Base-by-base conservation (phyloP, 2,329 filamentous ascomycete genomes). In the Didymellaceae sp. region DNA sequence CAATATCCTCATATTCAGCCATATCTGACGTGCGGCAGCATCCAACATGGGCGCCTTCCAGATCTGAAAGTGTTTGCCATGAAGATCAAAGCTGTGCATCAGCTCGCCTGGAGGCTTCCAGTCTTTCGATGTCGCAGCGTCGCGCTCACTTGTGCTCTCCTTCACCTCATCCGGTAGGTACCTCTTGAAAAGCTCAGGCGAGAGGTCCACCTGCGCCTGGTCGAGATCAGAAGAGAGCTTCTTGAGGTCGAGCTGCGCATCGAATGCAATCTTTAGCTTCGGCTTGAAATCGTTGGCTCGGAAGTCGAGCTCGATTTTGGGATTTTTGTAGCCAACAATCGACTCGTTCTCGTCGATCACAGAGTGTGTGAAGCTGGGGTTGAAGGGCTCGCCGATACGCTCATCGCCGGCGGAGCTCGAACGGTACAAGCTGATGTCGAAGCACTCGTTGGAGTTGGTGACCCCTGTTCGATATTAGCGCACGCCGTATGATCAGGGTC, bases 311-410 rank as follows among this genome's bases (percentile, higher is more conserved):
- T 85, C 83, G 67, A 97, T 87, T 58, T 85, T 85, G 46, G 96
- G 81, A 45, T 86, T 85, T 70, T 91, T 87, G 78, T 97, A 96
- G 28, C 93, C 93, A 63, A 96, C 92, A 58, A 97, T 93, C 22
- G 82, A 83, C 74, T 99, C 91, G 7, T 94, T 87, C n/a, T 97
- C 88, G 65, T 91, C 91, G 62, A 97, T 97, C 57, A 99, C 88
- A 1, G 90, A 80, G 73, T 97, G 96, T 14, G 93, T 97, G 72
- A 92, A 95, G 67, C 84, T 83, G 0, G 94, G 95, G 54, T 90
- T 82, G 73, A 99, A 97, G 21, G 83, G 61, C 87, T 76, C 24
- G 82, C 84, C 82, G 67, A 57, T 59, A 42, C 55, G 63, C 52
- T 63, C 48, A 9, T 62, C 54, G 49, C 59, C 38, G 26, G 55